A percentile compares a stretch with the other conserved stretches of the same genome.
Conservation (phyloP, 805 yeast genomes). For the Saccharomycopsis fermentans region DNA sequence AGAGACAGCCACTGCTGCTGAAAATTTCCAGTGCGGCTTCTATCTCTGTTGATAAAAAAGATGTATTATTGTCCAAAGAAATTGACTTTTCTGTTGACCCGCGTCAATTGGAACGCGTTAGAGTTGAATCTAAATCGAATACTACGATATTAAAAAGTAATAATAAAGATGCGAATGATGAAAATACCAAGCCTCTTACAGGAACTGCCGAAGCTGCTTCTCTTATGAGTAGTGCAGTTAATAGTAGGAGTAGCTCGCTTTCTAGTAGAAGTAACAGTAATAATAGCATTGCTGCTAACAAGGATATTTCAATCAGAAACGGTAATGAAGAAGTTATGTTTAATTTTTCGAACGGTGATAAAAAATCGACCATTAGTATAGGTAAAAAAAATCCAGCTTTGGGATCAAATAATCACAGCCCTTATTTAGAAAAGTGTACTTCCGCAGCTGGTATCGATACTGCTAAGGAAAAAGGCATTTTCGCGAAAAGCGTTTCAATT, state of each 20-base stretch:
- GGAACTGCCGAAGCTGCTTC: background rate
- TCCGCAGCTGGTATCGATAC: background rate
- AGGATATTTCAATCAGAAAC: background rate
- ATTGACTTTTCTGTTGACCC: background rate
- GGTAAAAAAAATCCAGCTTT: background rate
- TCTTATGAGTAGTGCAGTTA: background rate
- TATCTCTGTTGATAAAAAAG: background rate
- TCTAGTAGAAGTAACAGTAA: background rate
- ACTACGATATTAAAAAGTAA: background rate
- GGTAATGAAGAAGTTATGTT: background rate
- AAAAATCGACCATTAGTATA: background rate
- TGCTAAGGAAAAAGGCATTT: background rate
- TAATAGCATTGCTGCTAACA: background rate
- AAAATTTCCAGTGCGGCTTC: background rate
- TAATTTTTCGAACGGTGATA: background rate
- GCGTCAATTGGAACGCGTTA: background rate
- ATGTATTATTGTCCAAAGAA: background rate
- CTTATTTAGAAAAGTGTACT: background rate
- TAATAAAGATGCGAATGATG: background rate
- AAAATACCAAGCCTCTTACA: background rate
- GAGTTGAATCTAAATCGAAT: background rate
- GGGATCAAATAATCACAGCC: background rate
- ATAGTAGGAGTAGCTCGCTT: background rate
- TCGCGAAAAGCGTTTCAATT: background rate
- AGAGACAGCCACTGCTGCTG: background rate